phyloP scores from a whole-genome alignment of 768 basidiomycete species.

The Gymnopilus dilepis region DNA sequence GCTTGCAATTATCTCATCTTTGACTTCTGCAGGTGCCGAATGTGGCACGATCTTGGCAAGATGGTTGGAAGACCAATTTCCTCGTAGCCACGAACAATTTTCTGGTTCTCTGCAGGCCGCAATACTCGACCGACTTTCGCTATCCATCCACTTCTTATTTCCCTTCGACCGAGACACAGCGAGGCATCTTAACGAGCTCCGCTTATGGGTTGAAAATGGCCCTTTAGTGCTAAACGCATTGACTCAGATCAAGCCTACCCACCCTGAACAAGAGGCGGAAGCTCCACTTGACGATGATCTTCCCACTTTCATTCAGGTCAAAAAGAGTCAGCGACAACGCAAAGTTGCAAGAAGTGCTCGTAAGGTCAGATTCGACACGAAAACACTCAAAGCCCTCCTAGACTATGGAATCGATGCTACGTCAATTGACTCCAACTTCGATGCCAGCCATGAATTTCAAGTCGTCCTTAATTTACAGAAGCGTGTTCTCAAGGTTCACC shows the following conservation, averaged over 20 bases:
- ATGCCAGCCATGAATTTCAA: background rate
- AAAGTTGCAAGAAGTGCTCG: constrained; percentile 8
- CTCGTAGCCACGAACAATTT: constrained; percentile 1
- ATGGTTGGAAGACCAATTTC: constrained; percentile 9
- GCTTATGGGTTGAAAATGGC: constrained; percentile 11
- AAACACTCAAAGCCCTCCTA: constrained; percentile 11
- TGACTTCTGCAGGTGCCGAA: constrained; percentile 9
- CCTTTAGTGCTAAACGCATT: constrained; percentile 8
- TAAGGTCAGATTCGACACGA: constrained; percentile 2
- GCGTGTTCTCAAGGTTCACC: constrained; percentile 8
- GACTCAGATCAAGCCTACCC: background rate
- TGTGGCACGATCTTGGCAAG: background rate
- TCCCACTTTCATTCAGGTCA: background rate
- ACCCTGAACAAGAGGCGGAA: background rate
- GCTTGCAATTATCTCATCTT: background rate
- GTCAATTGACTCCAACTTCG: background rate
- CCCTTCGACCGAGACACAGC: constrained; percentile 9
- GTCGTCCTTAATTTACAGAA: background rate
- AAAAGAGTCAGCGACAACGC: constrained; percentile 12
- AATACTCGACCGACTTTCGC: constrained; percentile 17
- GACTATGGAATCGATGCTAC: constrained; percentile 4
- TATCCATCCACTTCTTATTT: constrained; percentile 12
- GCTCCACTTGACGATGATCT: background rate
- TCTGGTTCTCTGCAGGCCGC: constrained; percentile 7
- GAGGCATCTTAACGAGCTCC: background rate